These are phyloP conservation scores for Quercus robur DNA, from an alignment of 306 rosid species.

Conservation along the genomic window DNA sequence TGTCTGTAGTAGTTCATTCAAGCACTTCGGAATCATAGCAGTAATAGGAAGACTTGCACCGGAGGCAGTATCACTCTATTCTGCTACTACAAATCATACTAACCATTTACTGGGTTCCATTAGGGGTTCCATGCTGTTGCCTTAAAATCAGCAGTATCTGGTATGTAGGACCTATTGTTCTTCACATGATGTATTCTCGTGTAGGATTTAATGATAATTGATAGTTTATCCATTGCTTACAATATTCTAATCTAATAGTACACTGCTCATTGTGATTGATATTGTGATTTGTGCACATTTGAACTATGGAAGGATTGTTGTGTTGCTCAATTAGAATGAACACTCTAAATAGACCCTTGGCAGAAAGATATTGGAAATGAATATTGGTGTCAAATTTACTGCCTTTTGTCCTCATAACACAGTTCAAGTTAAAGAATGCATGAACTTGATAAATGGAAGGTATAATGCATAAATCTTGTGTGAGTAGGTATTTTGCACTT, in stretches of 20 bases:
- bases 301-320: constrained; percentile 8
- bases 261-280: background rate
- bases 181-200: background rate
- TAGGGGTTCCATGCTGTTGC: background rate
- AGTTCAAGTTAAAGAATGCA: background rate
- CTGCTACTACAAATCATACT: background rate
- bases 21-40: constrained; percentile 6
- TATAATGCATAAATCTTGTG: background rate
- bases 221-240: background rate
- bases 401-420: background rate
- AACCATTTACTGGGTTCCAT: background rate
- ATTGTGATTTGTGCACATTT: background rate
- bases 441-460: background rate
- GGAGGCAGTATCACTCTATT: background rate
- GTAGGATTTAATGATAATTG: background rate
- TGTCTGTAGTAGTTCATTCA: constrained; percentile 4
- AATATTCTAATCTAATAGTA: background rate
- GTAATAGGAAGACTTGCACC: background rate
- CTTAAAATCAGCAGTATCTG: background rate
- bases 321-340: background rate
- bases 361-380: background rate
- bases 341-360: background rate
- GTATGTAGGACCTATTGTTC: background rate
- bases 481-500: background rate
- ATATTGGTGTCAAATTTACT: background rate